Percentiles rank a stretch among this genome's conserved stretches.
phyloP scores from a whole-genome alignment of 129 eudicot genomes.

The Gnaphalium uliginosum region DNA sequence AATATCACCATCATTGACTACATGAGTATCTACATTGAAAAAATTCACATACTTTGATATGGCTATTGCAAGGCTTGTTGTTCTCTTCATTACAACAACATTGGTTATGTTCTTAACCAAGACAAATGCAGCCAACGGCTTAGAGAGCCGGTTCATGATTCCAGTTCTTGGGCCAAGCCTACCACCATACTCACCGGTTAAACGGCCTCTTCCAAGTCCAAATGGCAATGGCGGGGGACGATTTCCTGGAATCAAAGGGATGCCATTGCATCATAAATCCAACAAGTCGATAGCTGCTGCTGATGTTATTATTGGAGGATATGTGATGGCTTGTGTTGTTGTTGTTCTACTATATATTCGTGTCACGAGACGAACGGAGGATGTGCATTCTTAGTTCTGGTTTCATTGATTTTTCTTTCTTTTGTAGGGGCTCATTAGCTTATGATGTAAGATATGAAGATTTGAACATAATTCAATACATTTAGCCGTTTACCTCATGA shows the following conservation, averaged over 20 bases:
- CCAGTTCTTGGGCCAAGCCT: slow-evolving; percentile 14
- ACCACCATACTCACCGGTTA: slow-evolving; percentile 27
- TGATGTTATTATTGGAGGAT: slow-evolving; percentile 60
- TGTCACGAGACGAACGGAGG: slow-evolving; percentile 35
- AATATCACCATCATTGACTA: slow-evolving; percentile 4
- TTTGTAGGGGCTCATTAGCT: background rate
- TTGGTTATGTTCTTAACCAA: slow-evolving; percentile 20
- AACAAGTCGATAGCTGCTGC: slow-evolving; percentile 42
- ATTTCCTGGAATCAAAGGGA: slow-evolving; percentile 18
- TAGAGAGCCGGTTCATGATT: slow-evolving; percentile 14
- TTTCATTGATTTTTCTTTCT: background rate
- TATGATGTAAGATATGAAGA: background rate
- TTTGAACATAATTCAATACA: background rate
- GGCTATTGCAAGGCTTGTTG: slow-evolving; percentile 22
- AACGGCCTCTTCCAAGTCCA: background rate
- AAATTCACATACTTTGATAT: slow-evolving; percentile 21
- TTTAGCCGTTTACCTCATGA: background rate
- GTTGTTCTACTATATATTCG: slow-evolving; percentile 50
- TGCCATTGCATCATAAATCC: slow-evolving; percentile 35
- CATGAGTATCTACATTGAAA: slow-evolving; percentile 7
- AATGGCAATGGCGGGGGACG: background rate
- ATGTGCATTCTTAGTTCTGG: slow-evolving; percentile 6
- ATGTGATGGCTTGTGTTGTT: slow-evolving; percentile 47
- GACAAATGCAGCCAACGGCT: slow-evolving; percentile 14
- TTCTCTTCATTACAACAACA: slow-evolving; percentile 27